Base-by-base conservation (phyloP, 805 yeast species). In the Saccharomycopsis schoenii region DNA sequence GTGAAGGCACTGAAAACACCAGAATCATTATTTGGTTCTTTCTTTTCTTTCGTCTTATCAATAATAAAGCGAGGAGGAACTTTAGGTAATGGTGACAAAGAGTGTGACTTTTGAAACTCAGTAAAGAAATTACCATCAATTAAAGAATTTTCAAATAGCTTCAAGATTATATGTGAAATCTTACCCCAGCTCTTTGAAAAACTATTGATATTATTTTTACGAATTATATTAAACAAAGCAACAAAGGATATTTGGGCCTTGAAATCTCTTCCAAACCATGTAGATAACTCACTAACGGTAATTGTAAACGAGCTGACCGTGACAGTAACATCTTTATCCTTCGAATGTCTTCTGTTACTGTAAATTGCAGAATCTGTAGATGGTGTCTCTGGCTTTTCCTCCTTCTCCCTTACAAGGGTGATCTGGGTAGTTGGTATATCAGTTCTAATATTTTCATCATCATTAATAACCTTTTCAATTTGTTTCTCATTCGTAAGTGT, bases 1-100 rank as follows among this genome's bases (percentile, higher is more conserved):
- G 97, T 91, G 67, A 94, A 85, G 0, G 98, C 88, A 0, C 96
- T 88, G 60, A 94, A 81, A n/a, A 94, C 69, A 1, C 98, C 90
- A 11, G 78, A 78, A 40, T 85, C 96, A 67, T 84, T 88, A 42
- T 37, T 58, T 4, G 83, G 80, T 0, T 86, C 84, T 57, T 83
- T 83, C 1, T 81, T 74, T 67, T 85, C 80, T 51, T 89, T 39
- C 8, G 59, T 50, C 21, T 56, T 57, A 36, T 64, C 64, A 36
- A 64, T 81, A 9, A 84, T 79, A 66, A 82, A 82, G 50, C 83
- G 84, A 0, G 97, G 89, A 59, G 79, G 78, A 2, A 89, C 87
- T 62, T 76, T 80, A 1, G 86, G 80, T 56, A 91, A 73, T 4
- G 77, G 73, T 0, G 77, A 78, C 47, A 89, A 74, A 21, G 77